Evolutionary conservation across 2,329 filamentous ascomycete species (phyloP).

Genomic region (Chaetomium sp.): DNA sequence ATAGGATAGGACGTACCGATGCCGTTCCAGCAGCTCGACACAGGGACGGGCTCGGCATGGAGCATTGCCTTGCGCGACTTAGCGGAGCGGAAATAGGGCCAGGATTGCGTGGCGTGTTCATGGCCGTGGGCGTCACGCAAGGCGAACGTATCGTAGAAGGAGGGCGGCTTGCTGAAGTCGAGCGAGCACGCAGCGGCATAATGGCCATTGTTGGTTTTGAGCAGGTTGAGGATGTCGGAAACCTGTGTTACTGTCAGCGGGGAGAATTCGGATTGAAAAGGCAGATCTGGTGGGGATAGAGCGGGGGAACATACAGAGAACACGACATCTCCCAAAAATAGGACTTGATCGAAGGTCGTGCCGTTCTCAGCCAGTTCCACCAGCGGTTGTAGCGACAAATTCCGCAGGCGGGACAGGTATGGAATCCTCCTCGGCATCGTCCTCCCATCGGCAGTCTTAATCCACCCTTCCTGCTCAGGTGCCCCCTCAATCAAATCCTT

Average conservation of each 20-base stretch:
- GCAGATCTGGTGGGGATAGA: neutral
- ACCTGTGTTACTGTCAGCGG: slow-evolving; percentile 22
- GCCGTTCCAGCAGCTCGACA: slow-evolving; percentile 64
- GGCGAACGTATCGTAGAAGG: slow-evolving; percentile 57
- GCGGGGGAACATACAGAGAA: slow-evolving; percentile 39
- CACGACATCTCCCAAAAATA: slow-evolving; percentile 57
- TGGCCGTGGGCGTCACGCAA: slow-evolving; percentile 48
- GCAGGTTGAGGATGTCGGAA: slow-evolving; percentile 44
- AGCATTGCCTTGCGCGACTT: slow-evolving; percentile 40
- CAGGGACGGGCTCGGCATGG: slow-evolving; percentile 46
- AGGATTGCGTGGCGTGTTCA: slow-evolving; percentile 45
- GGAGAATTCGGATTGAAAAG: neutral
- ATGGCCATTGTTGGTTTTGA: slow-evolving; percentile 46
- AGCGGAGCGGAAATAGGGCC: slow-evolving; percentile 52
- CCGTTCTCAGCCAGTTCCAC: slow-evolving; percentile 42
- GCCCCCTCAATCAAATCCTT: slow-evolving; percentile 42
- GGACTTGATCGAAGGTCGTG: slow-evolving; percentile 46
- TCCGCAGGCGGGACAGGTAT: slow-evolving; percentile 58
- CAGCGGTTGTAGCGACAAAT: slow-evolving; percentile 55
- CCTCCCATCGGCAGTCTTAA: slow-evolving; percentile 43
- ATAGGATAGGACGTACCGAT: slow-evolving; percentile 44
- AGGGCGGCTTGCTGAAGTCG: slow-evolving; percentile 48
- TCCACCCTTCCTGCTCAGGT: slow-evolving; percentile 48
- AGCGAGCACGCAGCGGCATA: slow-evolving; percentile 56
- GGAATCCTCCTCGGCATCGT: slow-evolving; percentile 59